These are phyloP conservation scores for Aspergillus flavus DNA, from an alignment of 2,329 filamentous ascomycete species.

Conservation along the genomic window DNA sequence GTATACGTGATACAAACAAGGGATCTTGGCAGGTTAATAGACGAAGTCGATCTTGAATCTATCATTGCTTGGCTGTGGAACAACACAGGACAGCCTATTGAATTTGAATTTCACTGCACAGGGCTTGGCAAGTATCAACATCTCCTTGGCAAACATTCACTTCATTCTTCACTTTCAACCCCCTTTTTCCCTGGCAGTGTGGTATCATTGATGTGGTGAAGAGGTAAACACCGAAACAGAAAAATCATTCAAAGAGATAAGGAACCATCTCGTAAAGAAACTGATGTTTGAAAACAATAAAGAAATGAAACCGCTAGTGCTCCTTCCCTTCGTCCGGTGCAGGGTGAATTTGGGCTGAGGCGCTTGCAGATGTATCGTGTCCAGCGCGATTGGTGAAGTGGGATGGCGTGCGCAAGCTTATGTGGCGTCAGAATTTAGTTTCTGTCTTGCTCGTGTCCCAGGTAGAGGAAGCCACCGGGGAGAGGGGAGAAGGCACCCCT, in stretches of 20 bases:
- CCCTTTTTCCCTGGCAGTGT: conserved; percentile 5
- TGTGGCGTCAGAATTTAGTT: conserved; percentile 9
- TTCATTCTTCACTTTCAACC: background rate
- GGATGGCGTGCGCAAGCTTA: background rate
- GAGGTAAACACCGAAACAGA: conserved; percentile 1
- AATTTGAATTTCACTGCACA: conserved; percentile 21
- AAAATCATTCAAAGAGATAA: background rate
- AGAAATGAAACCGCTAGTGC: conserved; percentile 2
- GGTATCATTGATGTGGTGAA: conserved; percentile 15
- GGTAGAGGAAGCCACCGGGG: conserved; percentile 31
- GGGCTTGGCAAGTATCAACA: conserved; percentile 22
- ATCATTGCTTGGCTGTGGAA: conserved; percentile 25
- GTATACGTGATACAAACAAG: background rate
- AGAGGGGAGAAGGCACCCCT: conserved; percentile 14
- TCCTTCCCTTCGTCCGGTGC: conserved; percentile 4
- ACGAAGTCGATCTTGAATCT: conserved; percentile 8
- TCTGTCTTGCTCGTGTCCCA: conserved; percentile 26
- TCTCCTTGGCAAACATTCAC: conserved; percentile 16
- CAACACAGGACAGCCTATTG: conserved; percentile 11
- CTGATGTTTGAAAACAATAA: conserved; percentile 2
- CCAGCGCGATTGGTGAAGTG: conserved; percentile 21
- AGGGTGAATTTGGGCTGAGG: background rate
- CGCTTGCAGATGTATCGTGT: conserved; percentile 18
- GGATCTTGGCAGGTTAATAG: background rate
- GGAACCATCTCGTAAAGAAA: background rate